phyloP scores from a whole-genome alignment of 352 stramenopile species.

The Discostella stelligera region DNA sequence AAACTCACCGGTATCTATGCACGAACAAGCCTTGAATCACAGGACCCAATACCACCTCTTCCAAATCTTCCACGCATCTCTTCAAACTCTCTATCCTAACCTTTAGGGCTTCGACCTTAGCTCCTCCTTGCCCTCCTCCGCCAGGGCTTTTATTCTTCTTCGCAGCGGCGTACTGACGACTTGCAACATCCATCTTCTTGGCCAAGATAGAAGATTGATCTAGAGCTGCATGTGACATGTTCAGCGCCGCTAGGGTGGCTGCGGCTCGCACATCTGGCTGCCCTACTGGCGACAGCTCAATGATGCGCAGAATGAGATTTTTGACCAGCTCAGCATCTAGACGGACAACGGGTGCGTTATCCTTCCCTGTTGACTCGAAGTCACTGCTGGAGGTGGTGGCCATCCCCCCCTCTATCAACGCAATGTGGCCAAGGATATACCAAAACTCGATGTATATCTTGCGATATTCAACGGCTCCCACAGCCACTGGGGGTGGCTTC shows the following conservation, averaged over 20 bases:
- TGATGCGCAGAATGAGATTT: conserved; percentile 57
- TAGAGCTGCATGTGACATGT: conserved; percentile 56
- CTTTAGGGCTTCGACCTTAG: conserved; percentile 57
- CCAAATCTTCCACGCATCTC: conserved; percentile 58
- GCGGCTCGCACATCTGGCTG: conserved; percentile 72
- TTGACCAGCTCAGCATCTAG: conserved; percentile 70
- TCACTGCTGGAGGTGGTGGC: conserved; percentile 22
- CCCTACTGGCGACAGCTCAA: conserved; percentile 67
- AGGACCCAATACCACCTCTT: conserved; percentile 62
- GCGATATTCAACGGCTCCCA: conserved; percentile 52
- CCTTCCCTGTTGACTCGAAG: conserved; percentile 13
- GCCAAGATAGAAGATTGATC: conserved; percentile 56
- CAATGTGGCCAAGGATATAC: conserved; percentile 58
- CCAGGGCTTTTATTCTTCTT: conserved; percentile 30
- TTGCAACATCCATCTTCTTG: conserved; percentile 54
- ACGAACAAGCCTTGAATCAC: conserved; percentile 76
- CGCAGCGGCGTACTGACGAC: conserved; percentile 55
- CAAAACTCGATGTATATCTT: conserved; percentile 78
- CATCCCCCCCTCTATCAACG: conserved; percentile 48
- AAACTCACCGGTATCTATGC: conserved; percentile 59
- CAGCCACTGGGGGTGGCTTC: conserved; percentile 2
- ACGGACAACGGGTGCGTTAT: conserved; percentile 28
- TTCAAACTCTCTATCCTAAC: conserved; percentile 62
- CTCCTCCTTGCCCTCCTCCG: conserved; percentile 15
- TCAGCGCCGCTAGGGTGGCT: conserved; percentile 58